Conservation (phyloP, 495 filamentous ascomycete species). For the Aspergillus nidulans region DNA sequence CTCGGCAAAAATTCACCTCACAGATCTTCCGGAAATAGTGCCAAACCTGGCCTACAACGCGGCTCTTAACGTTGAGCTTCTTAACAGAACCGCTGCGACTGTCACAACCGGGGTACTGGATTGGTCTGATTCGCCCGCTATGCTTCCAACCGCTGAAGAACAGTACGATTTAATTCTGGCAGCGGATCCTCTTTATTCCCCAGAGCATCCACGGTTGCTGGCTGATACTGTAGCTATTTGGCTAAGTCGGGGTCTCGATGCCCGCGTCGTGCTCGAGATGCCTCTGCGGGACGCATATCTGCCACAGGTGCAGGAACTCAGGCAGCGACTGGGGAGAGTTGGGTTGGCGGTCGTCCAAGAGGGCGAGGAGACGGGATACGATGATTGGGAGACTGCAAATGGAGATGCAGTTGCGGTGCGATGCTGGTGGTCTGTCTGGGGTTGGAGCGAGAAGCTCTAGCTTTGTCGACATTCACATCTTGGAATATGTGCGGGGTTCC, state of each 20-base stretch:
- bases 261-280: slow-evolving; percentile 59
- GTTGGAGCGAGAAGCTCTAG: slow-evolving; percentile 44
- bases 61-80: slow-evolving; percentile 45
- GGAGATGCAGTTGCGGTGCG: slow-evolving; percentile 49
- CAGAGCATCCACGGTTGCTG: slow-evolving; percentile 59
- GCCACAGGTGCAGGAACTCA: slow-evolving; percentile 50
- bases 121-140: slow-evolving; percentile 50
- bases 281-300: slow-evolving; percentile 59
- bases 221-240: slow-evolving; percentile 52
- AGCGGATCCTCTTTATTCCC: slow-evolving; percentile 68
- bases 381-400: slow-evolving; percentile 61
- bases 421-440: slow-evolving; percentile 68
- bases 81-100: slow-evolving; percentile 25
- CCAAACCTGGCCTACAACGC: slow-evolving; percentile 62
- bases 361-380: slow-evolving; percentile 61
- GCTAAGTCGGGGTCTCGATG: slow-evolving; percentile 42
- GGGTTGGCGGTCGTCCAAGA: slow-evolving; percentile 53
- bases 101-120: slow-evolving; percentile 58
- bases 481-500: not conserved
- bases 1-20: slow-evolving; percentile 48
- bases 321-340: slow-evolving; percentile 44
- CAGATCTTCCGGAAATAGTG: slow-evolving; percentile 67
- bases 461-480: slow-evolving; percentile 6
- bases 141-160: slow-evolving; percentile 31
- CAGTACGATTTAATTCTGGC: slow-evolving; percentile 61